phyloP scores from a whole-genome alignment of 352 stramenopile species.

The Plasmopara muralis region DNA sequence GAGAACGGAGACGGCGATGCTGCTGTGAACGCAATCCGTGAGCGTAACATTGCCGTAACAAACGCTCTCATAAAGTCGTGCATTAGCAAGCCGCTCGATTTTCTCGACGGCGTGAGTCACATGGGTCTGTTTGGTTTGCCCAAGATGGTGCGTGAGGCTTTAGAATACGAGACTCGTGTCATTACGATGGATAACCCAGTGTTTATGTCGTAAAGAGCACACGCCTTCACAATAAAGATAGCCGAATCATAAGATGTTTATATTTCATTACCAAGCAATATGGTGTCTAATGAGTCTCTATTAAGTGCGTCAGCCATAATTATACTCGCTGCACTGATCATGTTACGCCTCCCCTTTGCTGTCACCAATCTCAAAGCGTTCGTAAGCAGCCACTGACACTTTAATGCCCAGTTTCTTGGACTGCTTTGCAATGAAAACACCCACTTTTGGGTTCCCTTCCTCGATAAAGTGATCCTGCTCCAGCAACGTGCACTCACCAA shows the following conservation, averaged over 20 bases:
- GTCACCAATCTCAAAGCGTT: slow-evolving; percentile 71
- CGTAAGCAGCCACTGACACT: slow-evolving; percentile 55
- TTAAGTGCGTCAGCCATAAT: too few species aligned
- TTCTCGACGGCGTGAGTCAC: slow-evolving; percentile 91
- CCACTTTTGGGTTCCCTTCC: slow-evolving; percentile 86
- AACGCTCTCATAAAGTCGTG: slow-evolving; percentile 54
- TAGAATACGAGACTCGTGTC: slow-evolving; percentile 86
- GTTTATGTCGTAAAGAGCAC: slow-evolving; percentile 90
- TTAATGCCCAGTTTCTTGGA: slow-evolving; percentile 62
- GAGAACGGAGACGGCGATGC: slow-evolving; percentile 43
- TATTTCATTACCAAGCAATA: too few species aligned
- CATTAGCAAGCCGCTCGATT: slow-evolving; percentile 68
- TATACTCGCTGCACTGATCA: too few species aligned
- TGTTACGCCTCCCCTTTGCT: slow-evolving; percentile 42
- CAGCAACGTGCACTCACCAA: slow-evolving; percentile 88
- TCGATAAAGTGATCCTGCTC: slow-evolving; percentile 94
- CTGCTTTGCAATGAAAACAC: slow-evolving; percentile 59
- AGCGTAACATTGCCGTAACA: slow-evolving; percentile 55
- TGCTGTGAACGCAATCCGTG: slow-evolving; percentile 40
- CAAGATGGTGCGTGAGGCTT: slow-evolving; percentile 85
- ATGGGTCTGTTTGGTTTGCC: slow-evolving; percentile 86
- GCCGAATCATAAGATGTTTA: too few species aligned
- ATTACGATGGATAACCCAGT: slow-evolving; percentile 95
- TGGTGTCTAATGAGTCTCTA: too few species aligned
- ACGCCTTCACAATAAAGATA: slow-evolving; percentile 3